A percentile compares a stretch with the other conserved stretches of the same genome.
Conservation (phyloP, 169 alveolate genomes). For the Neospora caninum region DNA sequence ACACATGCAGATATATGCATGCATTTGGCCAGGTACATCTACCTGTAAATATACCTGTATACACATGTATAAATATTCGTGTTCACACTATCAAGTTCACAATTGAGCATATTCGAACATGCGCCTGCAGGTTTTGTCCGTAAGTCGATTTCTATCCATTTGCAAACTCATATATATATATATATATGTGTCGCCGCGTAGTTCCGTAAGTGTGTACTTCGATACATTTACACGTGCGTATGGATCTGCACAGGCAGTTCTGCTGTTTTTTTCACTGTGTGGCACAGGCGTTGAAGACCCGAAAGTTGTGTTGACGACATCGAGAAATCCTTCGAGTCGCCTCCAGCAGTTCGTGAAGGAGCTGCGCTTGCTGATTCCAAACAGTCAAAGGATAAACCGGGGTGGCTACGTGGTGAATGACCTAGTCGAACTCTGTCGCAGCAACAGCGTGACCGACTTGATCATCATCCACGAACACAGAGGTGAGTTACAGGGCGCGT, state of each 20-base stretch:
- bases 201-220: background rate
- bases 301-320: constrained; percentile 95
- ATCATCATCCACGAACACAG: constrained; percentile 93
- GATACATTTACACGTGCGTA: too few relatives aligned
- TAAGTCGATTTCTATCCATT: too few relatives aligned
- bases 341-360: constrained; percentile 96
- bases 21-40: background rate
- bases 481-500: constrained; percentile 72
- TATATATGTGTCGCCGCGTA: constrained; percentile 80
- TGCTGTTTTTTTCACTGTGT: too few relatives aligned
- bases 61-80: background rate
- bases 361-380: constrained; percentile 94
- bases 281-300: constrained; percentile 92
- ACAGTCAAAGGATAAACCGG: constrained; percentile 95
- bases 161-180: background rate
- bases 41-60: background rate
- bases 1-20: background rate
- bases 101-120: background rate
- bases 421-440: constrained; percentile 91
- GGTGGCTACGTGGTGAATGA: constrained; percentile 95
- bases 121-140: too few relatives aligned
- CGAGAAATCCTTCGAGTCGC: constrained; percentile 95
- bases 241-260: too few relatives aligned
- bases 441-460: constrained; percentile 95
- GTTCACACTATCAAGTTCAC: background rate